phyloP scores from a whole-genome alignment of 306 rosid species.

The Notholithocarpus densiflorus region DNA sequence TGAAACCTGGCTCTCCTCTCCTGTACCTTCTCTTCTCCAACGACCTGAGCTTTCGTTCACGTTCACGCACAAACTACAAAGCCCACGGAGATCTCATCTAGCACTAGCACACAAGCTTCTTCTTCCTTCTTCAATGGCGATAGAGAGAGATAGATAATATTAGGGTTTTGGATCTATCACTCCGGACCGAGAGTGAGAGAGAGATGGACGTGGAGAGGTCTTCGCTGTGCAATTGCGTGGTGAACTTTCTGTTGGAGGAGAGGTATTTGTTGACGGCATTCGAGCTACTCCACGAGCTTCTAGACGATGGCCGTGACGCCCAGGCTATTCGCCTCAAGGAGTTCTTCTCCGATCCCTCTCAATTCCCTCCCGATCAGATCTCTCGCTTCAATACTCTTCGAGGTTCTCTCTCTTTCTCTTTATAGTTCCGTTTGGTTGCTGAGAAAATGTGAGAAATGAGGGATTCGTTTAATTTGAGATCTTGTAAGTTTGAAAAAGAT shows the following conservation, averaged over 20 bases:
- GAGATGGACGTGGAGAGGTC: slow-evolving; percentile 87
- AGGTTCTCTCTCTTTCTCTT: slow-evolving; percentile 35
- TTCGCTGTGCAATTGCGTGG: slow-evolving; percentile 97
- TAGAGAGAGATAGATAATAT: background rate
- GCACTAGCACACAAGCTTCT: background rate
- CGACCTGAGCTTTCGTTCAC: background rate
- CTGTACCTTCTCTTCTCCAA: background rate
- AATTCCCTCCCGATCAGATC: slow-evolving; percentile 87
- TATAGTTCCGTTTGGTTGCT: background rate
- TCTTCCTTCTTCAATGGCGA: slow-evolving; percentile 40
- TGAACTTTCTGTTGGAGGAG: slow-evolving; percentile 92
- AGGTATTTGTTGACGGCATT: slow-evolving; percentile 87
- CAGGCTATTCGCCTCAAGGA: slow-evolving; percentile 93
- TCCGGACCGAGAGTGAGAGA: background rate
- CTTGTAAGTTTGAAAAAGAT: background rate
- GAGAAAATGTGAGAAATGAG: background rate
- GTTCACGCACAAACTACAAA: background rate
- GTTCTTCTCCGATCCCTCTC: slow-evolving; percentile 72
- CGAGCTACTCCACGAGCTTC: slow-evolving; percentile 99
- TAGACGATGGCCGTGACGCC: slow-evolving; percentile 77
- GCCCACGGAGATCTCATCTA: slow-evolving; percentile 22
- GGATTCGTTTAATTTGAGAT: background rate
- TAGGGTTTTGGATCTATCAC: slow-evolving; percentile 29
- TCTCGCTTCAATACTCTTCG: slow-evolving; percentile 77
- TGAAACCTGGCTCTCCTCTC: background rate